These are phyloP conservation scores for Fusarium napiforme DNA, from an alignment of 2,329 filamentous ascomycete species.

Conservation along the genomic window DNA sequence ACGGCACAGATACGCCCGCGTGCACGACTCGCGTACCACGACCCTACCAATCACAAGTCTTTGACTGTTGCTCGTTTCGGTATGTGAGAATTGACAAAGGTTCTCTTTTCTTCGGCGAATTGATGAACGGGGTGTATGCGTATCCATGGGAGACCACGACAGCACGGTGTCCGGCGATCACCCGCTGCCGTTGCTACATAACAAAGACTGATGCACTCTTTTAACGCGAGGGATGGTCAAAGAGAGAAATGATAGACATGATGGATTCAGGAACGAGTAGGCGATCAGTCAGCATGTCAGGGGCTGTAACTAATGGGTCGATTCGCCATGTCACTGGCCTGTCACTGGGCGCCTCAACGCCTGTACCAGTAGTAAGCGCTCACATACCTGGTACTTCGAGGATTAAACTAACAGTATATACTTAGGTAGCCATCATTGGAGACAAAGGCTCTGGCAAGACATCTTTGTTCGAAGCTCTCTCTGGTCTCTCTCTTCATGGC, in stretches of 20 bases:
- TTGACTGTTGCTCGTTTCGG: accelerated
- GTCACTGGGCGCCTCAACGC: background rate
- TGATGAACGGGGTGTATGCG: background rate
- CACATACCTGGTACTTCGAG: accelerated
- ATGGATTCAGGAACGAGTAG: background rate
- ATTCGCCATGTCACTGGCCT: background rate
- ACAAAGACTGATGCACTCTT: background rate
- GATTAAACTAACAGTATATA: background rate
- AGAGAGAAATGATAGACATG: background rate
- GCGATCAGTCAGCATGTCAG: background rate
- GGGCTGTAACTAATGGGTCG: background rate
- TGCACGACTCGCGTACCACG: background rate
- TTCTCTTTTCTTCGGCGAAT: background rate
- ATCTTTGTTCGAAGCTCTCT: background rate
- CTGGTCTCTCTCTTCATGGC: background rate
- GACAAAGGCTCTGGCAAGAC: background rate
- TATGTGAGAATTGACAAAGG: background rate
- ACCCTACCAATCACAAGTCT: background rate
- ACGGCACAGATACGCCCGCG: background rate
- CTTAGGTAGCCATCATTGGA: background rate
- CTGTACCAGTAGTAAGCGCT: background rate
- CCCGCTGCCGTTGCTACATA: background rate
- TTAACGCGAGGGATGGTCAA: background rate
- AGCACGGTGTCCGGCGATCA: background rate
- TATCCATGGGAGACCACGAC: background rate